Conservation (phyloP, 306 rosid genomes). For the Albizia julibrissin region DNA sequence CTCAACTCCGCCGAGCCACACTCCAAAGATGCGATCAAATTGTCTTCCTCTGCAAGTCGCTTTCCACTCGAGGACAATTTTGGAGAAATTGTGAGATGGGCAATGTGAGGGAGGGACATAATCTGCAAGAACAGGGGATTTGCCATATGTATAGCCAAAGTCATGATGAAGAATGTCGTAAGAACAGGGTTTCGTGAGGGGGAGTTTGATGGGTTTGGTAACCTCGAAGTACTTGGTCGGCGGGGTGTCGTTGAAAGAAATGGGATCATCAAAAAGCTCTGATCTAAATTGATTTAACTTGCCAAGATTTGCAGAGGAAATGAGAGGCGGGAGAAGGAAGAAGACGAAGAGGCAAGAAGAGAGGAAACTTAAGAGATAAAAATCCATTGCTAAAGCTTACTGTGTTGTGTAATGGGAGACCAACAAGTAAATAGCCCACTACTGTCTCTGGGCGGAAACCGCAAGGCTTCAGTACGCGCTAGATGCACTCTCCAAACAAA, state of each 20-base stretch:
- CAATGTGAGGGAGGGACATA: neutral
- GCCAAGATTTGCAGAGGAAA: neutral
- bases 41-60: neutral
- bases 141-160: neutral
- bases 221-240: neutral
- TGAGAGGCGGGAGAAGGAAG: slow-evolving; percentile 23
- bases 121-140: neutral
- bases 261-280: neutral
- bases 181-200: neutral
- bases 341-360: slow-evolving; percentile 15
- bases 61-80: neutral
- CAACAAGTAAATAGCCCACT: neutral
- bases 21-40: neutral
- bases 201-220: neutral
- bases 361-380: slow-evolving; percentile 4
- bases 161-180: neutral
- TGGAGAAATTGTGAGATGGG: neutral
- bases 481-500: neutral
- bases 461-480: neutral
- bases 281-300: neutral
- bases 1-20: neutral
- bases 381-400: neutral
- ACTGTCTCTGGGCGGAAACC: neutral
- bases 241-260: neutral
- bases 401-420: neutral